Base-by-base conservation (phyloP, 306 rosid species). In the Benincasa hispida region DNA sequence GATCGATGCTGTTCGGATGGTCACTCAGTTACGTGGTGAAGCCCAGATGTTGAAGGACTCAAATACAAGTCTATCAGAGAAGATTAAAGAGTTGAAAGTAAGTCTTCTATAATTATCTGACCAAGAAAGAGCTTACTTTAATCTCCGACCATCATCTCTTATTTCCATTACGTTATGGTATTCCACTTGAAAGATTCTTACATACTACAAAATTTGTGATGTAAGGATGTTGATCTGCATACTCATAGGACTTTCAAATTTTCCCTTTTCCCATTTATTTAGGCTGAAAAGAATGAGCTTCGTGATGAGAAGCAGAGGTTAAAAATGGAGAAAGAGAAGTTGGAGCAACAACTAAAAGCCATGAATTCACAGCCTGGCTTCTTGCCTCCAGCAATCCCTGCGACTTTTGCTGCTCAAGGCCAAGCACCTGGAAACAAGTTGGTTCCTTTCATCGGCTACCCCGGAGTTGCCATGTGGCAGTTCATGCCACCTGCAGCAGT, bases 401-500 rank as follows among this genome's bases (percentile, higher is more conserved):
- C 53, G 25, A 91, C 97, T 63, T 93, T 85, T 87, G 87, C 97
- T 65, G 86, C 96, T 51, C 97, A 87, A 78, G 88, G 90, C 77
- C 98, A 90, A 86, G 98, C 90, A 69, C 88, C 89, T 2, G 91
- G 96, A 60, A 90, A 84, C 89, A 93, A 93, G 87, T 77, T 90
- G 86, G 87, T 93, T 79, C 98, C 98, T 34, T 87, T 90, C 88
- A 82, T 91, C 24, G 80, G 96, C 42, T 93, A 93, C 79, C 98
- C 98, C 0, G 94, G 97, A 34, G 94, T 93, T 35, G 97, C 94
- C 79, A 90, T 93, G 98, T 93, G 98, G 98, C 98, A 93, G 78
- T 93, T 93, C 84, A 87, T 91, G 98, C 97, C 98, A 7, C 97
- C 97, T 2, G 98, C 98, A 1, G 81, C 97, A 0, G 90, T 91